These are phyloP conservation scores for Gaertneriomyces sp. DNA, from an alignment of 192 early-diverging fungal genomes.

Conservation along the genomic window DNA sequence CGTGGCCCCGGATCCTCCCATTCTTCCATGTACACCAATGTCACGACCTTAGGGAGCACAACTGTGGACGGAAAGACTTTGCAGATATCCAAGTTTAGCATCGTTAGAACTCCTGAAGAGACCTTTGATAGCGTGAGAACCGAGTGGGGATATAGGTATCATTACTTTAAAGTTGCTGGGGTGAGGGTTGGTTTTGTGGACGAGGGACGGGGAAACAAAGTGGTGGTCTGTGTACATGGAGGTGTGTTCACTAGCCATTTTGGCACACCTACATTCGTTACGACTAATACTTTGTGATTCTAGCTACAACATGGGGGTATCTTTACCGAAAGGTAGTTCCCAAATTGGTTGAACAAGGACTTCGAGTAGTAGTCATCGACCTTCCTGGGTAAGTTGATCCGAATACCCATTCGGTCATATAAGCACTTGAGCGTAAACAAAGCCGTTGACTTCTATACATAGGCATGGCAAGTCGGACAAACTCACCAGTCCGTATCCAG, in stretches of 20 bases:
- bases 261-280: neutral
- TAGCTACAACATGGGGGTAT: constrained; percentile 26
- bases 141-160: neutral
- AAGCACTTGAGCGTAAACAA: neutral
- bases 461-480: constrained; percentile 30
- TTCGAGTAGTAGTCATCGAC: constrained; percentile 28
- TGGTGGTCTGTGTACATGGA: constrained; percentile 23
- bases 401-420: neutral
- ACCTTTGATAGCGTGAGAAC: too few relatives aligned
- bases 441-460: neutral
- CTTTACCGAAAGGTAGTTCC: constrained; percentile 26
- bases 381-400: constrained; percentile 15
- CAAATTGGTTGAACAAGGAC: constrained; percentile 8
- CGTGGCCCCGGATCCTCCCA: too few relatives aligned
- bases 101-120: too few relatives aligned
- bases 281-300: neutral
- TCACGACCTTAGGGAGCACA: too few relatives aligned
- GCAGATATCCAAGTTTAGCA: too few relatives aligned
- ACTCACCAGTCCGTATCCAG: constrained; percentile 2
- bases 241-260: constrained; percentile 6
- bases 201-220: constrained; percentile 7
- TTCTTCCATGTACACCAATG: too few relatives aligned
- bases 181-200: constrained; percentile 24
- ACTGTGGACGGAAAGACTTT: too few relatives aligned
- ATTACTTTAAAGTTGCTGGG: constrained; percentile 22